phyloP scores from a whole-genome alignment of 352 stramenopile species.

The Globisporangium orthogonon region DNA sequence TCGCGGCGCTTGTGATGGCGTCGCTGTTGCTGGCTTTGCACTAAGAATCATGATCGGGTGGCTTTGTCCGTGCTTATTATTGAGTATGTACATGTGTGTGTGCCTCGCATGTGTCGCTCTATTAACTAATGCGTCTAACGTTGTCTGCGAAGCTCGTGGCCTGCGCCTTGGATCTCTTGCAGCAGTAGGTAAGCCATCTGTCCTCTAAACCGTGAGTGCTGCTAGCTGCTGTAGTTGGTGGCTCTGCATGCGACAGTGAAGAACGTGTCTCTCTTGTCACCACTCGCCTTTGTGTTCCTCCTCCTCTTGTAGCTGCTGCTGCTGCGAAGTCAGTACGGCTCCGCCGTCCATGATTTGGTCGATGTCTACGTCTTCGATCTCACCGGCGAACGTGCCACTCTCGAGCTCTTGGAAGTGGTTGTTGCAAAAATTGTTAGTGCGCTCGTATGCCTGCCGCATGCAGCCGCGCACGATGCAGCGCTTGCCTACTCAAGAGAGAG shows the following conservation, averaged over 20 bases:
- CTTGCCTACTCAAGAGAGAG: conserved; percentile 21
- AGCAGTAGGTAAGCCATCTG: no score
- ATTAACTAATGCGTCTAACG: background rate
- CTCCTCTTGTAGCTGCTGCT: background rate
- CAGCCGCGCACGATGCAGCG: conserved; percentile 28
- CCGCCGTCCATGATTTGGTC: background rate
- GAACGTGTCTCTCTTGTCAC: background rate
- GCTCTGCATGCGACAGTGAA: background rate
- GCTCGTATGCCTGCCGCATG: conserved; percentile 47
- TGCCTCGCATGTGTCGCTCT: background rate
- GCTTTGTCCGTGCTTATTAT: no score
- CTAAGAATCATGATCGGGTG: no score
- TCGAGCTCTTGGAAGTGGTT: conserved; percentile 33
- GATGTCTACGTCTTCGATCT: conserved; percentile 2
- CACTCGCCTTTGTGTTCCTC: conserved; percentile 1
- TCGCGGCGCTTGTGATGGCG: no score
- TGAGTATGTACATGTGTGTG: background rate
- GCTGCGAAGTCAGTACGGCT: background rate
- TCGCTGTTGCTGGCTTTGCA: no score
- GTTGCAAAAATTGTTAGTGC: conserved; percentile 47
- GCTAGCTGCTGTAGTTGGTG: background rate
- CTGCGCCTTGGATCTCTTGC: no score
- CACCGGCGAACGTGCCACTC: conserved; percentile 5
- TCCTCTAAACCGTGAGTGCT: no score
- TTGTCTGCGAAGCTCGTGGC: background rate